Evolutionary conservation across 2,329 filamentous ascomycete species (phyloP), one percentile per base, ranked within the genome.

Genomic region (Macrophomina phaseolina): DNA sequence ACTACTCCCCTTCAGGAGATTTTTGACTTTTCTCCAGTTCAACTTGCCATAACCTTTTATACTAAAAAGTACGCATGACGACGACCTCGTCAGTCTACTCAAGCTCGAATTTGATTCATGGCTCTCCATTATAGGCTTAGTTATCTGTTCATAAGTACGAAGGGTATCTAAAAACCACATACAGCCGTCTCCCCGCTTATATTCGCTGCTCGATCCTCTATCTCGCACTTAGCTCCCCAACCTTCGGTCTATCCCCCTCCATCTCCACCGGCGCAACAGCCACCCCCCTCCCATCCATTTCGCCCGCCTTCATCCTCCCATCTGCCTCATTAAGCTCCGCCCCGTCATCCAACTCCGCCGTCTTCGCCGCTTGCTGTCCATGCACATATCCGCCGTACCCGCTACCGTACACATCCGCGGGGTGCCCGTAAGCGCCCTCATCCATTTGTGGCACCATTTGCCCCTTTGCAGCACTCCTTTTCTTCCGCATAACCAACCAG

Each of bases 401-500:
- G 5, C 32, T 2, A 32, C 32, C 1, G 16, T 14, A 14, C 42
- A 14, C 36, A 2, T 36, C 30, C 52, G 52, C 32, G 23, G 23
- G 23, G 23, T 23, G 23, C 32, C 52, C 34, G n/a, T 34, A 11
- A 12, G 18, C 38, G 38, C 11, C 28, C 11, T 45, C 49, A 9
- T 52, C 63, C 7, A 34, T n/a, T 51, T 52, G 49, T 36, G 63
- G 42, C 30, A 52, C 52, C 1, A 48, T 8, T 12, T 18, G 8
- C 7, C 30, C 9, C 38, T 34, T 36, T 7, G 36, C 30, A 4
- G 28, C 5, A 12, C 30, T 28, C 36, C 53, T 64, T 16, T 58
- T 64, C 18, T 49, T 63, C 5, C 49, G 34, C 38, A 69, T 52
- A 40, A 69, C 28, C 32, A 55, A 23, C 23, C 55, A 64, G 34